phyloP scores from a whole-genome alignment of 2,329 filamentous ascomycete genomes.

The Emmonsia crescens region DNA sequence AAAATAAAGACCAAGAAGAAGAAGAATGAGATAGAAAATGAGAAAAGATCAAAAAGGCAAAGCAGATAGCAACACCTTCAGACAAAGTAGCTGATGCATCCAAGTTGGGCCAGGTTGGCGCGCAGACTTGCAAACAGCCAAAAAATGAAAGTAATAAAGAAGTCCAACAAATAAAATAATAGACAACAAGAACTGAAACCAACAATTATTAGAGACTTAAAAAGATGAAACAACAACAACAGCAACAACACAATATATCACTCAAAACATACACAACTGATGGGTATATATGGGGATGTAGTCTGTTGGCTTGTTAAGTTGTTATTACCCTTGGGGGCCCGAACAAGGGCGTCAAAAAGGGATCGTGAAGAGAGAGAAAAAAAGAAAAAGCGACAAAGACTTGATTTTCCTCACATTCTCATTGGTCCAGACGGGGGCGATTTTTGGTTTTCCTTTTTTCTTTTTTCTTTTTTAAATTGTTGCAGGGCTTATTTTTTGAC shows the following conservation, averaged over 20 bases:
- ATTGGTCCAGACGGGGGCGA: neutral
- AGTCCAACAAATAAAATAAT: neutral
- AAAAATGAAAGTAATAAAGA: neutral
- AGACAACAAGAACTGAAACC: neutral
- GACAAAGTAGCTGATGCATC: neutral
- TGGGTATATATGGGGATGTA: neutral
- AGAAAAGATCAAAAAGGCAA: no score
- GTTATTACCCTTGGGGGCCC: no score
- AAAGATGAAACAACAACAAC: neutral
- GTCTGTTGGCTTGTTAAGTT: neutral
- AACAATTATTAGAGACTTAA: neutral
- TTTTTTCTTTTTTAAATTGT: no score
- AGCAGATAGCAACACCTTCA: no score
- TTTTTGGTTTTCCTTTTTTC: no score
- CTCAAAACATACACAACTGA: neutral
- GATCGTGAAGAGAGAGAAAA: neutral
- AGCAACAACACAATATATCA: neutral
- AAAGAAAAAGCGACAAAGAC: neutral
- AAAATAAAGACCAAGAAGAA: neutral
- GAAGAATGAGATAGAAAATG: no score
- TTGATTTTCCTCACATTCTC: constrained; percentile 2
- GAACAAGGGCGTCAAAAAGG: neutral
- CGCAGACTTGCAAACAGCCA: neutral
- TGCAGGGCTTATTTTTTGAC: neutral
- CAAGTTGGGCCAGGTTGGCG: neutral